phyloP scores from a whole-genome alignment of 2,329 filamentous ascomycete species.

The Penicillium carneum region DNA sequence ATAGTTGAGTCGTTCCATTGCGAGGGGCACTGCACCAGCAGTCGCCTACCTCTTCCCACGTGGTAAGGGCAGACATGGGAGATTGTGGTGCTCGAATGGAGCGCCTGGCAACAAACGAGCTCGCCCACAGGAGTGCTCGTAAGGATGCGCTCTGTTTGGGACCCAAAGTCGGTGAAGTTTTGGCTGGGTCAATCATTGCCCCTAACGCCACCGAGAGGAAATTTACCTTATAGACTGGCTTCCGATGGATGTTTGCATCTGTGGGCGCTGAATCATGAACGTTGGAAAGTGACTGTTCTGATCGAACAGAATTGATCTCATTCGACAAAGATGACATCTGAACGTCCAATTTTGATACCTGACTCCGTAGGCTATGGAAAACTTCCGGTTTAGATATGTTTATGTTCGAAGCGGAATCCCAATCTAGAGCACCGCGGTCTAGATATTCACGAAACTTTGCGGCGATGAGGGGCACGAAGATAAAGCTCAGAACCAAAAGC shows the following conservation, averaged over 20 bases:
- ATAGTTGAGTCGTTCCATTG: slow-evolving; percentile 53
- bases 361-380: slow-evolving; percentile 37
- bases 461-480: slow-evolving; percentile 21
- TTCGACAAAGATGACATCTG: slow-evolving; percentile 44
- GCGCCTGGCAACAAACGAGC: neutral
- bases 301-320: slow-evolving; percentile 38
- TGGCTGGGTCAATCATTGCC: slow-evolving; percentile 66
- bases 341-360: slow-evolving; percentile 39
- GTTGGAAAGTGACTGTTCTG: slow-evolving; percentile 27
- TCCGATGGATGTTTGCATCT: slow-evolving; percentile 27
- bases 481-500: slow-evolving; percentile 25
- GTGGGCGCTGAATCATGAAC: slow-evolving; percentile 34
- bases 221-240: slow-evolving; percentile 65
- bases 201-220: slow-evolving; percentile 73
- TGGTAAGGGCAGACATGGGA: slow-evolving; percentile 65
- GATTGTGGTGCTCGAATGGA: slow-evolving; percentile 42
- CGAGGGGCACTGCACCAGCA: slow-evolving; percentile 78
- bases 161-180: slow-evolving; percentile 66
- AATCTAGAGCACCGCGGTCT: slow-evolving; percentile 14
- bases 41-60: slow-evolving; percentile 81
- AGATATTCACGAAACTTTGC: slow-evolving; percentile 28
- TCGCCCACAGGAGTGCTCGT: slow-evolving; percentile 25
- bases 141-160: slow-evolving; percentile 33
- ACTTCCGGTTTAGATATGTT: slow-evolving; percentile 37
- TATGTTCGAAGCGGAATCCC: slow-evolving; percentile 21